These are phyloP conservation scores for Paraphaeosphaeria minitans DNA, from an alignment of 2,329 filamentous ascomycete genomes.

Conservation along the genomic window DNA sequence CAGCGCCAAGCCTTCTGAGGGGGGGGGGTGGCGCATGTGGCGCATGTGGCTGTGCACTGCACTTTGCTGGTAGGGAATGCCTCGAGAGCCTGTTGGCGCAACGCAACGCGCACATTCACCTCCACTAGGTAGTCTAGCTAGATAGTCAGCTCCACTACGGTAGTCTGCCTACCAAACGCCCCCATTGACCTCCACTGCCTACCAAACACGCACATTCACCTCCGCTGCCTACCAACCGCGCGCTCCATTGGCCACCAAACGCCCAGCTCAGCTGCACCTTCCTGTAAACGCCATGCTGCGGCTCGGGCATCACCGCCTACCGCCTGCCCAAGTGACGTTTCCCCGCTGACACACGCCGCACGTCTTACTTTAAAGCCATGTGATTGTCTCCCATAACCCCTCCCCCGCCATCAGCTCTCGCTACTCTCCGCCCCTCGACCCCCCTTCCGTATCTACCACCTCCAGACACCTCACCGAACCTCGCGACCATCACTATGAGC, in stretches of 20 bases:
- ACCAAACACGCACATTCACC: not conserved
- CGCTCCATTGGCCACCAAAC: conserved; percentile 8
- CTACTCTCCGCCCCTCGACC: conserved; percentile 11
- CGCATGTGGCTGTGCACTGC: conserved; percentile 15
- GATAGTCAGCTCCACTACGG: no score
- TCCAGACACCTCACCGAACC: conserved; percentile 3
- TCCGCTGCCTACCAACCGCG: no score
- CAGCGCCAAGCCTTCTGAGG: not conserved
- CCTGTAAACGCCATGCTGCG: conserved; percentile 14
- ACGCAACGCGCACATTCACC: not conserved
- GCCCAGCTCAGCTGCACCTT: conserved; percentile 22
- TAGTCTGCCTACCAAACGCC: no score
- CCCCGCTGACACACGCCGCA: conserved; percentile 13
- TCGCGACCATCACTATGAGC: conserved; percentile 24
- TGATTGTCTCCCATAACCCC: conserved; percentile 24
- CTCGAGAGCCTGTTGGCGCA: conserved; percentile 6
- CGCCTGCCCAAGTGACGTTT: conserved; percentile 13
- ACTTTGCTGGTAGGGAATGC: no score
- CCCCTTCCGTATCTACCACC: conserved; percentile 1
- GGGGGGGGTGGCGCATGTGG: no score
- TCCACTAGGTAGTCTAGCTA: no score
- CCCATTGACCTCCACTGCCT: not conserved
- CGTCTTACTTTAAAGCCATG: conserved; percentile 24
- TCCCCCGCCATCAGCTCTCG: conserved; percentile 20
- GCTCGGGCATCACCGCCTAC: conserved; percentile 15